These are phyloP conservation scores for Trichosanthes cucumerina DNA, from an alignment of 306 rosid genomes.

Conservation along the genomic window DNA sequence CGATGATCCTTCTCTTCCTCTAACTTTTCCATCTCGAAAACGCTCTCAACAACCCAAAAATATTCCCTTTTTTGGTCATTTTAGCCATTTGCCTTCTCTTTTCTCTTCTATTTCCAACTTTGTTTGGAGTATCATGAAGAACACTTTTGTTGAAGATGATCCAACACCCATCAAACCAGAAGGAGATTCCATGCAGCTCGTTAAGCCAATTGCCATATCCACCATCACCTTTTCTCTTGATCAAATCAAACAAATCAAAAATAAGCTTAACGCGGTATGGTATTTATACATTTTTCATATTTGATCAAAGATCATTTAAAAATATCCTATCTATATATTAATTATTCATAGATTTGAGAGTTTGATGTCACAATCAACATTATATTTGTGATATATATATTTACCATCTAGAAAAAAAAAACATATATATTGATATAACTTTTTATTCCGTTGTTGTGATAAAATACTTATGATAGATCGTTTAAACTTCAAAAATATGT, in stretches of 20 bases:
- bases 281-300: no score
- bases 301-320: no score
- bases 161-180: conserved; percentile 36
- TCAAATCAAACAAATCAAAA: conserved; percentile 37
- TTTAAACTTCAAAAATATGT: no score
- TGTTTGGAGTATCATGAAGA: conserved; percentile 27
- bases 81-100: neutral
- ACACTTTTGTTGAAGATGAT: conserved; percentile 35
- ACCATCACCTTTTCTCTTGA: conserved; percentile 33
- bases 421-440: no score
- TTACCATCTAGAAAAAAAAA: no score
- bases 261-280: conserved; percentile 49
- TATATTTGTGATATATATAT: no score
- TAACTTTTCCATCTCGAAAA: conserved; percentile 36
- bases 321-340: no score
- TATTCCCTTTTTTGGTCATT: neutral
- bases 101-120: conserved; percentile 23
- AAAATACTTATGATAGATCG: no score
- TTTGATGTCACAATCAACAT: no score
- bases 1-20: conserved; percentile 42
- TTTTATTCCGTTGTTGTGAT: no score
- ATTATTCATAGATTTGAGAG: no score
- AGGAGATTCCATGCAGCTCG: conserved; percentile 19
- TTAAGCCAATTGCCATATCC: conserved; percentile 29
- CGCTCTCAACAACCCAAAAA: neutral